Percentiles rank a stretch among this genome's conserved stretches.
Evolutionary conservation across 208 protist species (phyloP).

Genomic region (Crithidia sp.): DNA sequence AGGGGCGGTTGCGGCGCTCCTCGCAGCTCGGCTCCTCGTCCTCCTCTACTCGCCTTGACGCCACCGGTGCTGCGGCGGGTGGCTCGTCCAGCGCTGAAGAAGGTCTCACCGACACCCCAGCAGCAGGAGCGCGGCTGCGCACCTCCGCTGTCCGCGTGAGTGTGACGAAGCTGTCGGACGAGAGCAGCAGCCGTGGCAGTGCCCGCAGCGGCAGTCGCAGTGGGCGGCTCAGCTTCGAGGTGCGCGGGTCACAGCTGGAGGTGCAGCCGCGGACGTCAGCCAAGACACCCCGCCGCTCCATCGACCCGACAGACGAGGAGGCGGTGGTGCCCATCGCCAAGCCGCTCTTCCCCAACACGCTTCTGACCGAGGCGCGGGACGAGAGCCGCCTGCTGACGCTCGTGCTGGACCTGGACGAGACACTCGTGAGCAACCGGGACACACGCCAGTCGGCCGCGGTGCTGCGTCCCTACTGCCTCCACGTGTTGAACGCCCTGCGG

Average conservation of each 20-base stretch:
- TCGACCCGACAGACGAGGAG: conserved; percentile 22
- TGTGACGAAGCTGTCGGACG: neutral
- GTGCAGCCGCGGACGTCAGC: neutral
- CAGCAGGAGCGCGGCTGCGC: conserved; percentile 3
- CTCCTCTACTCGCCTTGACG: neutral
- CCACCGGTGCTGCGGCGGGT: neutral
- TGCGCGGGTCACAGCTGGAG: conserved; percentile 7
- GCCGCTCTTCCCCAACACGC: conserved; percentile 62
- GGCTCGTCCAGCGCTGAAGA: conserved; percentile 6
- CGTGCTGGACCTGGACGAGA: conserved; percentile 93
- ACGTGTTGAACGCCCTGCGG: conserved; percentile 85
- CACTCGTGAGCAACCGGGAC: conserved; percentile 90
- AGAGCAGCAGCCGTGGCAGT: neutral
- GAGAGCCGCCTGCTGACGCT: conserved; percentile 77
- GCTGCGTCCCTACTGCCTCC: conserved; percentile 86
- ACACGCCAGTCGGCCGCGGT: conserved; percentile 56
- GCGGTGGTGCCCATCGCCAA: conserved; percentile 15
- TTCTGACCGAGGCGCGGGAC: conserved; percentile 68
- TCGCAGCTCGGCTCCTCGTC: neutral
- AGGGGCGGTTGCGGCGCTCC: conserved; percentile 5
- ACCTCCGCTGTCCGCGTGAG: conserved; percentile 21
- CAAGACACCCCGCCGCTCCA: neutral
- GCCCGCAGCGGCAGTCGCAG: conserved; percentile 6
- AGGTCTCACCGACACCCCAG: conserved; percentile 30
- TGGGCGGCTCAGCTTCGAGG: neutral